phyloP scores from a whole-genome alignment of 768 basidiomycete species.

The Chalciporus sphaerocephalus region DNA sequence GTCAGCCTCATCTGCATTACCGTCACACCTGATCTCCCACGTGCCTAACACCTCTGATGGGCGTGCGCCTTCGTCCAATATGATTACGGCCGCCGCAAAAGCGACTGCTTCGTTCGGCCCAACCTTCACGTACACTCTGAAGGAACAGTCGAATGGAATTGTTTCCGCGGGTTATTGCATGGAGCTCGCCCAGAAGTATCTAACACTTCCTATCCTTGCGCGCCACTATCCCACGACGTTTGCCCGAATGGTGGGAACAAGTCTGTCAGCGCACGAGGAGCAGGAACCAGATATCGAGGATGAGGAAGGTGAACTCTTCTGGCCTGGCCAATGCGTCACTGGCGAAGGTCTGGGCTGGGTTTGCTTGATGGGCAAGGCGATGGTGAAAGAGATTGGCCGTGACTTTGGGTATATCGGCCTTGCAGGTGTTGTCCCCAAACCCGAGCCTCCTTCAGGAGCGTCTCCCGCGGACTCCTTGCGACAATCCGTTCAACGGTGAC shows the following conservation, averaged over 20 bases:
- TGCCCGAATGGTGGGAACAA: conserved; percentile 65
- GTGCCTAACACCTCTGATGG: conserved; percentile 29
- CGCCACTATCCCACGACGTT: conserved; percentile 75
- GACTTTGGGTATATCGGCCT: conserved; percentile 69
- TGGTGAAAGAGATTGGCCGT: conserved; percentile 79
- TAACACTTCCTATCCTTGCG: conserved; percentile 64
- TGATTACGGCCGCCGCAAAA: conserved; percentile 31
- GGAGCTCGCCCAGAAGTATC: conserved; percentile 44
- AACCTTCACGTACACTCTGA: conserved; percentile 22
- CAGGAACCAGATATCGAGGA: conserved; percentile 81
- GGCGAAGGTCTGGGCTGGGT: conserved; percentile 84
- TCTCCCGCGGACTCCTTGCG: conserved; percentile 29
- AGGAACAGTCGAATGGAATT: conserved; percentile 34
- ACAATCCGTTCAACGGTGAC: conserved; percentile 33
- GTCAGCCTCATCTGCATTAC: conserved; percentile 38
- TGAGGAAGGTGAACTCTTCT: conserved; percentile 81
- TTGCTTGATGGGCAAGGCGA: conserved; percentile 81
- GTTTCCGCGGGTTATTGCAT: conserved; percentile 42
- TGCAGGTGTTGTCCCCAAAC: conserved; percentile 69
- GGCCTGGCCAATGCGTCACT: conserved; percentile 69
- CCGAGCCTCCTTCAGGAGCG: conserved; percentile 38
- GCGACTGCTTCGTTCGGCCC: conserved; percentile 29
- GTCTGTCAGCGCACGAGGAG: conserved; percentile 60
- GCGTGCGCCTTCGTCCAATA: conserved; percentile 23
- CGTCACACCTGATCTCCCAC: conserved; percentile 32